Conservation (phyloP, 495 filamentous ascomycete genomes). For the Thozetella sp. region DNA sequence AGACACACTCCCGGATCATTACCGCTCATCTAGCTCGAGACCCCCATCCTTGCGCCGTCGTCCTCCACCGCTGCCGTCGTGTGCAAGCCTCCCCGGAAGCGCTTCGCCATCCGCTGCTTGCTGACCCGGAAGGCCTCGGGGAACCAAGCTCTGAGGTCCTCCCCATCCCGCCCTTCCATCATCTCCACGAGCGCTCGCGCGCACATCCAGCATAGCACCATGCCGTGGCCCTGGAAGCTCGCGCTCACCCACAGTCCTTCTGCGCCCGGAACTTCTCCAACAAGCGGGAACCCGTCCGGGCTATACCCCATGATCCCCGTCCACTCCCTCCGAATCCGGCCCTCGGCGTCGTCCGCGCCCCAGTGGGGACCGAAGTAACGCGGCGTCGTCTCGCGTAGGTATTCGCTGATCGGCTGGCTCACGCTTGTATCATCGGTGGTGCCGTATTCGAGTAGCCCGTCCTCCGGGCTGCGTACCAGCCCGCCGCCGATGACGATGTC, state of each 20-base stretch:
- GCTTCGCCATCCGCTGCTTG: constrained; percentile 41
- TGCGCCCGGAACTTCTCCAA: constrained; percentile 45
- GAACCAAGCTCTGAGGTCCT: constrained; percentile 46
- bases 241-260: constrained; percentile 50
- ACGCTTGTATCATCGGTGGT: constrained; percentile 59
- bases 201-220: constrained; percentile 59
- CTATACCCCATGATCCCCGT: constrained; percentile 65
- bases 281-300: constrained; percentile 57
- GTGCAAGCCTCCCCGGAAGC: constrained; percentile 42
- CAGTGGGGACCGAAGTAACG: constrained; percentile 59
- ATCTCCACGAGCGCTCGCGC: constrained; percentile 53
- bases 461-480: constrained; percentile 43
- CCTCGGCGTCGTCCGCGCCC: constrained; percentile 58
- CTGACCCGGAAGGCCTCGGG: constrained; percentile 48
- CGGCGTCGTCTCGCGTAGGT: constrained; percentile 43
- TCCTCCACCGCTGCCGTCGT: background rate
- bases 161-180: constrained; percentile 40
- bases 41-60: background rate
- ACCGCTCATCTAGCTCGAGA: background rate
- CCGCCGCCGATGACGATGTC: constrained; percentile 77
- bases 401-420: constrained; percentile 55
- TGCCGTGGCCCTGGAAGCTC: constrained; percentile 62
- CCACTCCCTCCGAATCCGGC: constrained; percentile 61
- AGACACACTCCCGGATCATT: too few relatives aligned
- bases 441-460: constrained; percentile 52